Percentiles rank a stretch among this genome's conserved stretches.
phyloP scores from a whole-genome alignment of 345 rosid species.

The Trapa bicornis region DNA sequence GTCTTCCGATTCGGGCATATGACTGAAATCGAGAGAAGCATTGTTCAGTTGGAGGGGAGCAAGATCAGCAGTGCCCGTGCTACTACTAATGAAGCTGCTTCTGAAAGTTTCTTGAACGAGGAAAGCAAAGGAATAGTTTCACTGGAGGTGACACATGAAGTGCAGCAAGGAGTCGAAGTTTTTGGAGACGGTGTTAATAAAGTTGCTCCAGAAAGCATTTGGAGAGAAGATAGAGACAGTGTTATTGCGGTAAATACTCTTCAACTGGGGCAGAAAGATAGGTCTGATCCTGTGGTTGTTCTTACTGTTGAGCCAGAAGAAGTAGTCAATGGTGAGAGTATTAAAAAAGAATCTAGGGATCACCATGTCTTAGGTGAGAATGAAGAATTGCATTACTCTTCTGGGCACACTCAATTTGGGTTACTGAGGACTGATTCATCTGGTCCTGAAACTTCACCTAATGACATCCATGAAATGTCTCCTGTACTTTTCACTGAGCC shows the following conservation, averaged over 20 bases:
- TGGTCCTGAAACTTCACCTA: constrained; percentile 8
- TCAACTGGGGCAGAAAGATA: neutral
- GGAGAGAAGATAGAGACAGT: neutral
- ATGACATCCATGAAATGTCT: neutral
- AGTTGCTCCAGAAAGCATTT: neutral
- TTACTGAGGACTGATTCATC: constrained; percentile 7
- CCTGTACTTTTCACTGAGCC: constrained; percentile 7
- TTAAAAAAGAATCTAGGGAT: neutral
- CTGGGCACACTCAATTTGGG: neutral
- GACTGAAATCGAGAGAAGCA: constrained; percentile 18
- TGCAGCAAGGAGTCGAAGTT: neutral
- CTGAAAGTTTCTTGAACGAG: neutral
- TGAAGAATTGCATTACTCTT: neutral
- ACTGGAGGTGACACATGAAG: neutral
- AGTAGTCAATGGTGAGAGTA: constrained; percentile 2
- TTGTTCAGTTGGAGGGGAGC: constrained; percentile 15
- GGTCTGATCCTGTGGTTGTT: constrained; percentile 9
- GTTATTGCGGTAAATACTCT: neutral
- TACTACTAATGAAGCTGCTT: constrained; percentile 10
- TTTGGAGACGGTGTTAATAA: neutral
- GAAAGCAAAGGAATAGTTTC: neutral
- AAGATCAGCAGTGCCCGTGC: neutral
- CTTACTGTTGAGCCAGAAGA: neutral
- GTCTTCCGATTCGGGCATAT: constrained; percentile 48
- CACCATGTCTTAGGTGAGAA: neutral